These are phyloP conservation scores for Miamiensis avidus DNA, from an alignment of 169 alveolate genomes.

Conservation along the genomic window DNA sequence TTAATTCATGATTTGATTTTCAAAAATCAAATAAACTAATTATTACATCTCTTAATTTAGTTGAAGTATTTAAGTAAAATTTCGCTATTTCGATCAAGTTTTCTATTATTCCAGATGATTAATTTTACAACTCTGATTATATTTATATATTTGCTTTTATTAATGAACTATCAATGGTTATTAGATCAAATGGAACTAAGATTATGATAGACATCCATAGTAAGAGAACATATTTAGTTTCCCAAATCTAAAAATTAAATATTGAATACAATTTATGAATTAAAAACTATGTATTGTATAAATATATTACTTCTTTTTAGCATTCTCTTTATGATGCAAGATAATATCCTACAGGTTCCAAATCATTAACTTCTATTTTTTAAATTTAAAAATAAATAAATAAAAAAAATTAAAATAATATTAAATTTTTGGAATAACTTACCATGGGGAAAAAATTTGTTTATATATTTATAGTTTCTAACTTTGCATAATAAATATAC, in stretches of 20 bases:
- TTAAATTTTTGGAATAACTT: no score
- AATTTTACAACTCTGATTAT: not conserved
- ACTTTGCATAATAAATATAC: slow-evolving; percentile 68
- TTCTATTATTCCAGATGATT: slow-evolving; percentile 4
- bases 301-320: slow-evolving; percentile 10
- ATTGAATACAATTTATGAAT: no score
- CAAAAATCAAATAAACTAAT: no score
- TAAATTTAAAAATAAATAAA: no score
- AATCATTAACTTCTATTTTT: slow-evolving; percentile 55
- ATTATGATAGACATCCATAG: slow-evolving; percentile 84
- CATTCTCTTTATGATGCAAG: slow-evolving; percentile 46
- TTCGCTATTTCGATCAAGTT: slow-evolving; percentile 33
- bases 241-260: slow-evolving; percentile 58
- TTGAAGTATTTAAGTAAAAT: slow-evolving; percentile 43
- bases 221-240: slow-evolving; percentile 69
- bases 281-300: no score
- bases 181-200: slow-evolving; percentile 86
- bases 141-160: slow-evolving; percentile 12
- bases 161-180: slow-evolving; percentile 69
- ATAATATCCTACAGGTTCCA: slow-evolving; percentile 79
- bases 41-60: slow-evolving; percentile 41
- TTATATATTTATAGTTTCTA: slow-evolving; percentile 75
- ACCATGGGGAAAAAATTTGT: slow-evolving; percentile 81
- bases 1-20: no score
- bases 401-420: no score